Evolutionary conservation across 2,329 filamentous ascomycete genomes (phyloP), one percentile per base, ranked within the genome.

Genomic region (Xylaria sp.): DNA sequence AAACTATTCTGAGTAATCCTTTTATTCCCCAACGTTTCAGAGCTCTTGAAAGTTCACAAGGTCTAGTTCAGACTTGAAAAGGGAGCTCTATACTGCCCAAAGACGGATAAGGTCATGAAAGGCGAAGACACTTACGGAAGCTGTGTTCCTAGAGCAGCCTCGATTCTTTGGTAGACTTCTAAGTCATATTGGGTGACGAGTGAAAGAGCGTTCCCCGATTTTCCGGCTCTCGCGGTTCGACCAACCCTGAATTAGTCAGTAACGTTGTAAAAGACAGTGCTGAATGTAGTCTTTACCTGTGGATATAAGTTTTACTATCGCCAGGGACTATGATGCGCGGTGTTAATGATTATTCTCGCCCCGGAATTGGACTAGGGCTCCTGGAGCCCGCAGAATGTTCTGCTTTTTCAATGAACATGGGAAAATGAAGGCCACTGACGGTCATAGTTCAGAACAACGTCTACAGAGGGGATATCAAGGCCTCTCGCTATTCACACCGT

Each of bases 381-480:
- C 4, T 52, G 12, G 33, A 18, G n/a, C 13, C 49, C 63, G 28
- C 23, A n/a, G 23, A 20, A 28, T 10, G 31, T 48, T 25, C 5
- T 43, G 20, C 15, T 33, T 43, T 12, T 31, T 7, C 25, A 33
- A 25, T 15, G 12, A 2, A 25, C 9, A 36, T 3, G 9, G 23
- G 43, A 28, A 46, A 28, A 46, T n/a, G 25, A 49, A 39, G 8
- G 25, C 20, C 36, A 67, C 67, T 54, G 46, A 72, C 70, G 63
- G 46, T 72, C 71, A 73, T 91, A 92, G 81, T 97, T 97, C 73
- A 97, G 80, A 2, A 98, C 93, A 0, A 95, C 83, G 73, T 97
- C 94, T 13, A 98, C 94, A n/a, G 89, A 91, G 13, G 94, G 94
- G 56, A 98, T 97, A 83, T 98, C 94, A 7, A 98, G 86, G 85